phyloP scores from a whole-genome alignment of 306 rosid genomes.

The Begonia loranthoides region DNA sequence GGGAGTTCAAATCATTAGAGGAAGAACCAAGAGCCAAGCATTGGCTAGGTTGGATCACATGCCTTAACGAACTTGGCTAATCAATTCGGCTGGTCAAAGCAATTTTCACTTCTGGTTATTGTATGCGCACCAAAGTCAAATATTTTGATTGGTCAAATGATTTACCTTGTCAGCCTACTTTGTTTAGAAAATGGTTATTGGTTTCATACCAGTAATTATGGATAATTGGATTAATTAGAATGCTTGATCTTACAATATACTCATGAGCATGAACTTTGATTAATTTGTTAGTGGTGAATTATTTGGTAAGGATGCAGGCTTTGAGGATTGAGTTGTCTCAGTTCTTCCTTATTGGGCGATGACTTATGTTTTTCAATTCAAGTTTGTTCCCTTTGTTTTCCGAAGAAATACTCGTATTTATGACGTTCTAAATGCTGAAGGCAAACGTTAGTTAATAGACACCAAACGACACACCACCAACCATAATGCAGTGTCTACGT shows the following conservation, averaged over 20 bases:
- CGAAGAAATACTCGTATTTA: not conserved
- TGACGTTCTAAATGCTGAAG: not conserved
- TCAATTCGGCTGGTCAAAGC: too few species aligned
- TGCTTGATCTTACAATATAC: not conserved
- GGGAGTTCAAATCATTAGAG: too few species aligned
- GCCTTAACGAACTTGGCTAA: too few species aligned
- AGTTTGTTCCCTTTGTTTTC: not conserved
- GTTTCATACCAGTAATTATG: too few species aligned
- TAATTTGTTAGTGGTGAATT: slow-evolving; percentile 1
- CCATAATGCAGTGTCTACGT: slow-evolving; percentile 1
- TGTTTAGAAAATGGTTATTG: too few species aligned
- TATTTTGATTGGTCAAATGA: too few species aligned
- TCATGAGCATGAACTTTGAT: not conserved
- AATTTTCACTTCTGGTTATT: too few species aligned
- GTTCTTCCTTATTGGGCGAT: slow-evolving; percentile 2
- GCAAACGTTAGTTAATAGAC: slow-evolving; percentile 5
- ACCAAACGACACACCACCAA: slow-evolving; percentile 8
- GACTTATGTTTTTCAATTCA: not conserved
- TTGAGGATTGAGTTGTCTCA: slow-evolving; percentile 11
- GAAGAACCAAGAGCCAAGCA: too few species aligned
- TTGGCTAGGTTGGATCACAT: too few species aligned
- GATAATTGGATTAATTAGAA: not conserved
- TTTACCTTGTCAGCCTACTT: too few species aligned
- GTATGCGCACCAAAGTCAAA: too few species aligned
- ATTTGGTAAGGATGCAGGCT: slow-evolving; percentile 3